A percentile compares a stretch with the other conserved stretches of the same genome.
phyloP scores from a whole-genome alignment of 2,329 filamentous ascomycete species.

The Diplodia seriata region DNA sequence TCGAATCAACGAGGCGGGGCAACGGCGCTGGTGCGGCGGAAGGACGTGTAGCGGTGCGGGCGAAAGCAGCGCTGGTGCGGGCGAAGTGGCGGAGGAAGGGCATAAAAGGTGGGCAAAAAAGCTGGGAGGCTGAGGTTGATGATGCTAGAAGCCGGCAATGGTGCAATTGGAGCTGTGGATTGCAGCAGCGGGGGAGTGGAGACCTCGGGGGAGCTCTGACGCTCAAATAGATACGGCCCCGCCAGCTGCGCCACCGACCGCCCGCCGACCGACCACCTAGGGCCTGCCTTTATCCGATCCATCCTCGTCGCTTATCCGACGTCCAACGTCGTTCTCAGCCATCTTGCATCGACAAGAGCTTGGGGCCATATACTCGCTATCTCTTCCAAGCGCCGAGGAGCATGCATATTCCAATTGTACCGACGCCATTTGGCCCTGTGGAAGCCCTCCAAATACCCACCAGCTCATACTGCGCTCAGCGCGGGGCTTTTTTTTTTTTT shows the following conservation, averaged over 20 bases:
- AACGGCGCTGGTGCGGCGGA: conserved; percentile 6
- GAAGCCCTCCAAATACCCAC: background rate
- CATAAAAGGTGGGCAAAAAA: conserved; percentile 1
- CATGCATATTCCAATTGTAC: background rate
- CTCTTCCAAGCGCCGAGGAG: background rate
- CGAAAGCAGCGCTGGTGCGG: conserved; percentile 37
- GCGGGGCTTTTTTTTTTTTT: background rate
- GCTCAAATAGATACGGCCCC: background rate
- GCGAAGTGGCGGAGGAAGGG: conserved; percentile 33
- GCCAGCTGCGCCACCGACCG: background rate
- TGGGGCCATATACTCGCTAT: too few species aligned
- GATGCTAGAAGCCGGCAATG: conserved; percentile 1
- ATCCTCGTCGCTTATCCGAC: conserved; percentile 8
- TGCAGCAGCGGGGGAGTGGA: conserved; percentile 29
- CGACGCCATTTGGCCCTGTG: background rate
- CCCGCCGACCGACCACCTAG: background rate
- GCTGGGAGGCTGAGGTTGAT: background rate
- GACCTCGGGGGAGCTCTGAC: conserved; percentile 22
- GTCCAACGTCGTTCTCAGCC: background rate
- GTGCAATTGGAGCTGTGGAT: conserved; percentile 33
- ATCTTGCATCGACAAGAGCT: background rate
- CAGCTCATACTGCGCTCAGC: background rate
- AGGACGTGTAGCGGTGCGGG: conserved; percentile 19
- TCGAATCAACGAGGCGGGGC: background rate
- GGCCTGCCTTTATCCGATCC: background rate